Conservation (phyloP, 352 stramenopile species). For the Pythium periplocum region DNA sequence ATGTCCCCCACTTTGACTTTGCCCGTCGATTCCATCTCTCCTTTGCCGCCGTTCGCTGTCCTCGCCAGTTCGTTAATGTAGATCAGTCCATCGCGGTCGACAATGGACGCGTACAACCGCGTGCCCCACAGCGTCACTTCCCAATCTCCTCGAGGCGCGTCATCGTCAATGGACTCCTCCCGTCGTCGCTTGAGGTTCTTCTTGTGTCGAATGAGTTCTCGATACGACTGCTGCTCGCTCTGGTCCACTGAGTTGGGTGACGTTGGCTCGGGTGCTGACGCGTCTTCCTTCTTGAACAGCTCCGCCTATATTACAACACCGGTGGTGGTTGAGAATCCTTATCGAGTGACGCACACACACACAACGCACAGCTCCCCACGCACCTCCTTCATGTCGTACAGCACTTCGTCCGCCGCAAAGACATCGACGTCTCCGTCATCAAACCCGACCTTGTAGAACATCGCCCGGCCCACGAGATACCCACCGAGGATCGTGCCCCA, state of each 20-base stretch:
- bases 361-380: too few species aligned
- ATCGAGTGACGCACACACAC: background rate
- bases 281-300: too few species aligned
- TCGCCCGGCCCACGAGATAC: conserved; percentile 41
- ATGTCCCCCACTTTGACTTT: conserved; percentile 46
- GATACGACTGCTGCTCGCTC: too few species aligned
- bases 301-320: too few species aligned
- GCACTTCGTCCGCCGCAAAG: conserved; percentile 43
- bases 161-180: background rate
- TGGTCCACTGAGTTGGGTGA: too few species aligned
- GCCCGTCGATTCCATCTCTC: conserved; percentile 59
- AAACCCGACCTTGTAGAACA: conserved; percentile 81
- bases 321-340: background rate
- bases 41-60: conserved; percentile 34
- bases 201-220: too few species aligned
- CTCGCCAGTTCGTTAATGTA: conserved; percentile 46
- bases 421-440: conserved; percentile 81
- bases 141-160: background rate
- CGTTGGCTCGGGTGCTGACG: too few species aligned
- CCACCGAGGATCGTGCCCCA: conserved; percentile 55
- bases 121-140: conserved; percentile 48
- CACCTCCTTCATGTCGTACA: conserved; percentile 25
- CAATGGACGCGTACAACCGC: conserved; percentile 65
- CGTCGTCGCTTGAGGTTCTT: conserved; percentile 12
- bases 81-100: conserved; percentile 44